Conservation (phyloP, 2,329 filamentous ascomycete genomes). For the Pyrenophora teres region DNA sequence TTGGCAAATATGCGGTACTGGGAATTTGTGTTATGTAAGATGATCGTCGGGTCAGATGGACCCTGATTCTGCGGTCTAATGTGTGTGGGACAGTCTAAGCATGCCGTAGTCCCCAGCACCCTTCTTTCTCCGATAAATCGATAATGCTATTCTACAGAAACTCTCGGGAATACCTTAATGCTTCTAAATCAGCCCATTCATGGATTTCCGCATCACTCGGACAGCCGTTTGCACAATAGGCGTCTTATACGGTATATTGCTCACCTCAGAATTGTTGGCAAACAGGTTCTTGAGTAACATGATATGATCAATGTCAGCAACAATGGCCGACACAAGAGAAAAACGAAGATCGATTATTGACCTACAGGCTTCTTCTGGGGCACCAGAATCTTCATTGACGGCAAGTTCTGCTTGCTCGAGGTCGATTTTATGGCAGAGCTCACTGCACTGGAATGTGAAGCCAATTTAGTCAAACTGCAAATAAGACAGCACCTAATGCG, state of each 20-base stretch:
- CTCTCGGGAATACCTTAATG: no score
- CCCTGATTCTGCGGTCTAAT: no score
- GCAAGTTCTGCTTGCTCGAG: neutral
- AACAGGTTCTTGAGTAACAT: neutral
- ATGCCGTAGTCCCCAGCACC: neutral
- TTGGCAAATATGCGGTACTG: no score
- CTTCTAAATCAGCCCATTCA: neutral
- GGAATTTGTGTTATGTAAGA: neutral
- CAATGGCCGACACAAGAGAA: neutral
- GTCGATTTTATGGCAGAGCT: conserved; percentile 1
- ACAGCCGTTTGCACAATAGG: neutral
- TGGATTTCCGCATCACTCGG: neutral
- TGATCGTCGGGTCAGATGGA: no score
- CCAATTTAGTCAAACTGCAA: conserved; percentile 1
- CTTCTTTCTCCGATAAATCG: no score
- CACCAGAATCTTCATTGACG: neutral
- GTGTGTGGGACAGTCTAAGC: neutral
- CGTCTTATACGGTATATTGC: neutral
- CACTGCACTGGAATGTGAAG: neutral
- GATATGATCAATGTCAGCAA: neutral
- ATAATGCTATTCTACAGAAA: no score
- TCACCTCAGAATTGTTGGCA: neutral
- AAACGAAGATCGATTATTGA: neutral
- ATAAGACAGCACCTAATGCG: neutral
- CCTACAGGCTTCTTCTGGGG: neutral